Conservation (phyloP, 2,329 filamentous ascomycete species). For the Aureobasidium vineae region DNA sequence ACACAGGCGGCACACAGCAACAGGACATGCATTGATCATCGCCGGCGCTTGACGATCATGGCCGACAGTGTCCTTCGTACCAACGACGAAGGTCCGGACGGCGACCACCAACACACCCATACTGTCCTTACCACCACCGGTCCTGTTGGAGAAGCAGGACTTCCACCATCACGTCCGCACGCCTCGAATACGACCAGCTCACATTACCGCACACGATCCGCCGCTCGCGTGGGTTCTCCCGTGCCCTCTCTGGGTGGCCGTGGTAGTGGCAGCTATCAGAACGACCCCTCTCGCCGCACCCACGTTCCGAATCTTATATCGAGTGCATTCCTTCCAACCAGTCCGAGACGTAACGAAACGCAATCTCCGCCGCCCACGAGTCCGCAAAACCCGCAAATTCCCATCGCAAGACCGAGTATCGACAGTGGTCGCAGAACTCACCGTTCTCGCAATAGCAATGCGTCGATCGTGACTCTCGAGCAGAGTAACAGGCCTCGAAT, state of each 20-base stretch:
- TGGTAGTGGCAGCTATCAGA: constrained; percentile 29
- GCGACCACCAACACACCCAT: constrained; percentile 17
- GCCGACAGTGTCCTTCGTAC: constrained; percentile 21
- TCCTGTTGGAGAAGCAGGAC: constrained; percentile 48
- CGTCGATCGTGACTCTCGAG: constrained; percentile 51
- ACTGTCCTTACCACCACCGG: constrained; percentile 42
- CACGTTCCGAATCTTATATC: constrained; percentile 88
- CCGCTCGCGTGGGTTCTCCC: constrained; percentile 31
- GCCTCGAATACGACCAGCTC: constrained; percentile 42
- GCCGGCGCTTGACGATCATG: constrained; percentile 21
- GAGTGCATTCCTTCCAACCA: constrained; percentile 97
- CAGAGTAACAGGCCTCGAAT: constrained; percentile 36
- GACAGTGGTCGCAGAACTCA: constrained; percentile 42
- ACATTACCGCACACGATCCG: constrained; percentile 26
- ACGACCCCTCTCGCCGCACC: constrained; percentile 56
- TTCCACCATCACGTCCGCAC: constrained; percentile 48
- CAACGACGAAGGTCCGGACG: neutral
- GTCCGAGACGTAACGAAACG: constrained; percentile 72
- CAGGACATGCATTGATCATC: constrained; percentile 23
- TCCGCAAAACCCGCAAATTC: constrained; percentile 37
- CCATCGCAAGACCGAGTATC: constrained; percentile 30
- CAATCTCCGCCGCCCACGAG: constrained; percentile 32
- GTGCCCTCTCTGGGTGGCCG: constrained; percentile 19
- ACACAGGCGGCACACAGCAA: neutral
- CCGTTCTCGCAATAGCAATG: constrained; percentile 58